Percentiles rank a stretch among this genome's conserved stretches.
Evolutionary conservation across 163 green algal species (phyloP).

Genomic region (Prototheca cutis): DNA sequence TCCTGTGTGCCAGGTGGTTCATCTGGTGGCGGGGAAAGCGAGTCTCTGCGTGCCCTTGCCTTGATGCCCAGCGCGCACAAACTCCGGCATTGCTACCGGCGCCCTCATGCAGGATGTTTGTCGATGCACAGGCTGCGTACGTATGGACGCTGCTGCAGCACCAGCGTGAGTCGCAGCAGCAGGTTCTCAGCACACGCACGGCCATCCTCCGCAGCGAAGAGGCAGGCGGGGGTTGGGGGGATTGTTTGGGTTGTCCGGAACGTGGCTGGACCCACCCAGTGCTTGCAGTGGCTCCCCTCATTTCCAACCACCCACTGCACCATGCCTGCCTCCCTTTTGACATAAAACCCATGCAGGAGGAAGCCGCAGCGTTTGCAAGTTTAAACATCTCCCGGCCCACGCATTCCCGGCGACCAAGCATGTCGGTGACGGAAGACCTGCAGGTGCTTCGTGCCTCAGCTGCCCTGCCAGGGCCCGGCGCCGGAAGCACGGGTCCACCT

Average conservation of each 20-base stretch:
- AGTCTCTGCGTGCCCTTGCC: too few relatives aligned
- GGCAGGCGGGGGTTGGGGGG: neutral
- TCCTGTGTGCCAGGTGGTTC: neutral
- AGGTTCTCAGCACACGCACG: neutral
- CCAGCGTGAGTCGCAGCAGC: neutral
- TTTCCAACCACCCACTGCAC: neutral
- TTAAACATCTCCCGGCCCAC: neutral
- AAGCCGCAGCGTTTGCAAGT: neutral
- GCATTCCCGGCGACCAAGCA: neutral
- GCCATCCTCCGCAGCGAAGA: neutral
- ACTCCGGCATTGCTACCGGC: neutral
- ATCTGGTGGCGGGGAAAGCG: neutral
- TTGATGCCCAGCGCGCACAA: neutral
- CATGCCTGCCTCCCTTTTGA: neutral
- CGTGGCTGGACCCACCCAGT: neutral
- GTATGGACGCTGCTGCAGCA: neutral
- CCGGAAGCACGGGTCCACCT: neutral
- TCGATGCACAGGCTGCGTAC: neutral
- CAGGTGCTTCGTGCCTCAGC: too few relatives aligned
- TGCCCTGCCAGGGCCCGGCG: too few relatives aligned
- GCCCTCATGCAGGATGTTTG: neutral
- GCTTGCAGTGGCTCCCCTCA: neutral
- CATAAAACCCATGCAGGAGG: neutral
- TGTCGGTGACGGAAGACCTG: neutral
- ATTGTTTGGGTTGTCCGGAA: neutral